Evolutionary conservation across 2,329 filamentous ascomycete species (phyloP).

Genomic region (Colletotrichum caudatum): DNA sequence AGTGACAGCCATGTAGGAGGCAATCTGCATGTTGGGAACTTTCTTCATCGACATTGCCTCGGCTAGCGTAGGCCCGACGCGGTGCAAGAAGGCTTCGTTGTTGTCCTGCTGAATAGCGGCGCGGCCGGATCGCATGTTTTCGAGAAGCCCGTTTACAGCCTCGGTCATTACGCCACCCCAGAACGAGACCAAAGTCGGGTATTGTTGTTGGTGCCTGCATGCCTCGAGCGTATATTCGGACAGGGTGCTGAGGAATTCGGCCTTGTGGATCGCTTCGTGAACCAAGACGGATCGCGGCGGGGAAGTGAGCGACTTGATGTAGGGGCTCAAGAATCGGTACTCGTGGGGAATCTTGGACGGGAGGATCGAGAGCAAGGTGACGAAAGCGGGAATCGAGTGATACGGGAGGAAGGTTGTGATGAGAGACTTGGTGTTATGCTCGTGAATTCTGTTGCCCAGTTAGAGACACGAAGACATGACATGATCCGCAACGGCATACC

Average conservation of each 20-base stretch:
- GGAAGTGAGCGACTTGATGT: constrained; percentile 80
- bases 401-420: constrained; percentile 93
- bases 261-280: constrained; percentile 83
- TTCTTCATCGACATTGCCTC: constrained; percentile 81
- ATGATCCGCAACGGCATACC: constrained; percentile 63
- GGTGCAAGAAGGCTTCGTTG: constrained; percentile 80
- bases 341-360: constrained; percentile 79
- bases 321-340: constrained; percentile 88
- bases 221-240: constrained; percentile 84
- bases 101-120: constrained; percentile 81
- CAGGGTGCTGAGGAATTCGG: constrained; percentile 79
- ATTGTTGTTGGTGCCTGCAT: constrained; percentile 77
- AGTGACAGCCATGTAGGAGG: constrained; percentile 90
- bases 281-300: constrained; percentile 86
- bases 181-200: constrained; percentile 84
- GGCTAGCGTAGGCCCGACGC: constrained; percentile 76
- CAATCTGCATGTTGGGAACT: constrained; percentile 83
- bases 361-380: constrained; percentile 87
- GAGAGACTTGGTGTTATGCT: constrained; percentile 84
- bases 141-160: constrained; percentile 84
- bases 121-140: constrained; percentile 80
- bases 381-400: constrained; percentile 86
- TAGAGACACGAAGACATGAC: constrained; percentile 37
- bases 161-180: constrained; percentile 93
- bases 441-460: constrained; percentile 76